phyloP scores from a whole-genome alignment of 352 stramenopile genomes.

The Halophytophthora polymorphica region DNA sequence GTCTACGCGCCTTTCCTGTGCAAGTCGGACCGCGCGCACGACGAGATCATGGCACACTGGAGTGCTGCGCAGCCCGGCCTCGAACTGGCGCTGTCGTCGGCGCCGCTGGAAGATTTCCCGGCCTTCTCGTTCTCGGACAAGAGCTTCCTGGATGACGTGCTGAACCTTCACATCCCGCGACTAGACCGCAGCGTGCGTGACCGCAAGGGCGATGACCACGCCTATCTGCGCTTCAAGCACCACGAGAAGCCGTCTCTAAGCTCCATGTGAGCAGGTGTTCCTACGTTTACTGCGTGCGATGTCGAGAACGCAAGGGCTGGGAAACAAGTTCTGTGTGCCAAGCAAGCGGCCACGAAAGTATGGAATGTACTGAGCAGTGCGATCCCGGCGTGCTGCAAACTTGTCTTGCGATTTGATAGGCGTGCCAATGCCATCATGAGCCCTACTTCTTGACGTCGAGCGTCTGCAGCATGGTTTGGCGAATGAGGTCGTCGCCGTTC shows the following conservation, averaged over 20 bases:
- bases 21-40: constrained; percentile 74
- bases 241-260: constrained; percentile 37
- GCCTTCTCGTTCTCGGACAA: constrained; percentile 52
- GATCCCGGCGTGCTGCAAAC: too few relatives aligned
- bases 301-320: too few relatives aligned
- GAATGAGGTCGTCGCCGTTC: constrained; percentile 80
- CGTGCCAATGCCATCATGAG: not conserved
- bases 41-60: constrained; percentile 73
- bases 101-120: constrained; percentile 59
- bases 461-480: constrained; percentile 51
- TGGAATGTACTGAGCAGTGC: too few relatives aligned
- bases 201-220: constrained; percentile 71
- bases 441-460: constrained; percentile 23
- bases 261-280: not conserved
- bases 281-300: too few relatives aligned
- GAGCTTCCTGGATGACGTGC: constrained; percentile 76
- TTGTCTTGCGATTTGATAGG: too few relatives aligned
- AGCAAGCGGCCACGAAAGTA: too few relatives aligned
- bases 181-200: constrained; percentile 81
- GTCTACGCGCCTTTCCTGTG: constrained; percentile 70
- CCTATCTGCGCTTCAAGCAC: constrained; percentile 85
- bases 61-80: constrained; percentile 70
- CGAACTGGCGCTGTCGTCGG: constrained; percentile 61
- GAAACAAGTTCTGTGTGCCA: too few relatives aligned
- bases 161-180: constrained; percentile 72